Evolutionary conservation across 371 early-diverging fungal genomes (phyloP), one percentile per base, ranked within the genome.

Genomic region (Mortierella sp.): DNA sequence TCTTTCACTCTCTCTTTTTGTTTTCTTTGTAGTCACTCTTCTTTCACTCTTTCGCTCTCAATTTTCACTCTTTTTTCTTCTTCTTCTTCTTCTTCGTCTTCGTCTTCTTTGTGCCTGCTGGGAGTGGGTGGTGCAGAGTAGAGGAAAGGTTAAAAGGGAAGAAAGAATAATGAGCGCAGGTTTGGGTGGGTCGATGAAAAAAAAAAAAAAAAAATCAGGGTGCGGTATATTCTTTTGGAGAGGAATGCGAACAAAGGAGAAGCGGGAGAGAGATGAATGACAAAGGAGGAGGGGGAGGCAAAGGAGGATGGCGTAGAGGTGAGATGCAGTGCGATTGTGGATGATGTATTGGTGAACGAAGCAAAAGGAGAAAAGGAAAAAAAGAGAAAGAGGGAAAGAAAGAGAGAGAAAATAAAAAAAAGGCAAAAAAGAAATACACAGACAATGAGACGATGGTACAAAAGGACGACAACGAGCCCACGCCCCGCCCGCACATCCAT

Each of bases 281-380:
- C 26, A 28, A 57, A 46, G 43, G 29, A 26, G 30, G 57, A 30
- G 30, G n/a, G n/a, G n/a, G n/a, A 57, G 21, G 26, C 23, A 52
- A 56, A 30, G 21, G 28, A 19, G 45, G 57, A 72, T 53, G 57
- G 46, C 15, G 21, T 11, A 50, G 23, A 18, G 50, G 28, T 45
- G 29, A 43, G 59, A 47, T 0, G 26, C n/a, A 58, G 59, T 45
- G 51, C 21, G 59, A 57, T 37, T 37, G 37, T 37, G 37, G 37
- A 37, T 28, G 37, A 23, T 60, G 29, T n/a, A 55, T 37, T 21
- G 52, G 26, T n/a, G 15, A 56, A 48, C 29, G 43, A 50, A 55
- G 30, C 50, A 28, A 44, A 37, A 56, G 47, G 25, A 21, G 71
- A 16, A 61, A 29, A 50, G 46, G 56, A 44, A 44, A 48, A 52